Evolutionary conservation across 2,329 filamentous ascomycete species (phyloP).

Genomic region (Pseudogymnoascus verrucosus): DNA sequence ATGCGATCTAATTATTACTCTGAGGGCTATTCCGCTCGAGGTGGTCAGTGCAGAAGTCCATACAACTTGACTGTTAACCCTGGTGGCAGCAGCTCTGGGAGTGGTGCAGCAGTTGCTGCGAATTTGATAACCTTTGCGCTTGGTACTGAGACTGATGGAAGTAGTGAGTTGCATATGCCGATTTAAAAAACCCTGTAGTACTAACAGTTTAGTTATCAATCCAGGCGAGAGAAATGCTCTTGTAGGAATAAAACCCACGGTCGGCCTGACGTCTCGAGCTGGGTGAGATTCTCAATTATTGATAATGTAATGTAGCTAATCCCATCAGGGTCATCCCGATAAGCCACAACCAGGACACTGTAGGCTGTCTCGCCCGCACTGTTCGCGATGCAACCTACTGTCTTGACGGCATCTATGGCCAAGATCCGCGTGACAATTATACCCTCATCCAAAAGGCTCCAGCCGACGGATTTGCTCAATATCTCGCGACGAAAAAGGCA

Average conservation of each 20-base stretch:
- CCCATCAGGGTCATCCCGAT: slow-evolving; percentile 56
- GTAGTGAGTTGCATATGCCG: slow-evolving; percentile 31
- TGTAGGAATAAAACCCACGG: slow-evolving; percentile 69
- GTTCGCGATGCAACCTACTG: slow-evolving; percentile 60
- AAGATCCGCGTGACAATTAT: slow-evolving; percentile 57
- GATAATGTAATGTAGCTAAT: slow-evolving; percentile 34
- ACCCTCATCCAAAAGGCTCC: slow-evolving; percentile 52
- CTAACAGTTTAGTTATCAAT: slow-evolving; percentile 46
- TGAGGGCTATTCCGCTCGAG: slow-evolving; percentile 57
- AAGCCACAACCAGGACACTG: slow-evolving; percentile 57
- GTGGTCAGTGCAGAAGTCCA: slow-evolving; percentile 55
- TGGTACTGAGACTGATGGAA: slow-evolving; percentile 68
- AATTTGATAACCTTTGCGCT: slow-evolving; percentile 57
- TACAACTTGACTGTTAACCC: slow-evolving; percentile 64
- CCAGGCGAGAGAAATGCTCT: slow-evolving; percentile 62
- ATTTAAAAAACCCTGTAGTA: slow-evolving; percentile 11
- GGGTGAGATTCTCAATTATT: slow-evolving; percentile 27
- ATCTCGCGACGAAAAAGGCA: slow-evolving; percentile 41
- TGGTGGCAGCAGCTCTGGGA: slow-evolving; percentile 61
- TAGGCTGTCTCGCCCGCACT: slow-evolving; percentile 60
- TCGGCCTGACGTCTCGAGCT: slow-evolving; percentile 59
- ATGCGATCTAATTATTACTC: slow-evolving; percentile 62
- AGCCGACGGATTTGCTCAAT: slow-evolving; percentile 44
- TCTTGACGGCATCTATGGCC: slow-evolving; percentile 60
- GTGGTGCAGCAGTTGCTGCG: slow-evolving; percentile 54